A percentile compares a stretch with the other conserved stretches of the same genome.
Evolutionary conservation across 2,329 filamentous ascomycete genomes (phyloP).

Genomic region (Raffaelea ambrosiae): DNA sequence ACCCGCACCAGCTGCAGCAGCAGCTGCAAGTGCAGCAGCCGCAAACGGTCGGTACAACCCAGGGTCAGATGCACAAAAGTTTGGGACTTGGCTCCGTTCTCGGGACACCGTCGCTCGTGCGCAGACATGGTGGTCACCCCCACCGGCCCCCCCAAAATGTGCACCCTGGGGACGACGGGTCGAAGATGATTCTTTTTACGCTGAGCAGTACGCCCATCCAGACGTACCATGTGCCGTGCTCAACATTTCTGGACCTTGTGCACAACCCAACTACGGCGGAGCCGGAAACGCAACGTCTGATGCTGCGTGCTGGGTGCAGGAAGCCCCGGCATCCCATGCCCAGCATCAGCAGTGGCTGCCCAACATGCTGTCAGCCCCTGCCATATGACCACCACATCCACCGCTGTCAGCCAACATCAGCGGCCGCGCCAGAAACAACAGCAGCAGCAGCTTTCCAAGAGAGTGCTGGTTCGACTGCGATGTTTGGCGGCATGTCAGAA

Average conservation of each 20-base stretch:
- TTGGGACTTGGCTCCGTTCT: no score
- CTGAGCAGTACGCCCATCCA: slow-evolving; percentile 45
- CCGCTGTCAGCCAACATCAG: not conserved
- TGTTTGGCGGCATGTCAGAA: not conserved
- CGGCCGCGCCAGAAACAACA: not conserved
- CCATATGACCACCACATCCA: not conserved
- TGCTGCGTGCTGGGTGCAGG: slow-evolving; percentile 27
- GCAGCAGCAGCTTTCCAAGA: not conserved
- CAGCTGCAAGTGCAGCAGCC: no score
- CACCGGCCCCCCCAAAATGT: slow-evolving; percentile 26
- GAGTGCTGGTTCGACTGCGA: no score
- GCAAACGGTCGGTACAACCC: no score
- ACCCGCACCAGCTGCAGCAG: no score
- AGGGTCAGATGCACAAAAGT: no score
- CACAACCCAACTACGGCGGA: slow-evolving; percentile 31
- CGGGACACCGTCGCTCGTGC: slow-evolving; percentile 3
- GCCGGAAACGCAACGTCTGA: slow-evolving; percentile 36
- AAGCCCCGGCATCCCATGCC: not conserved
- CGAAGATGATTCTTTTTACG: slow-evolving; percentile 33
- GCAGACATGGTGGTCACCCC: not conserved
- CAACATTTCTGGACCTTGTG: slow-evolving; percentile 52
- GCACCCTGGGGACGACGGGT: slow-evolving; percentile 39
- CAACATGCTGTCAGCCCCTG: no score
- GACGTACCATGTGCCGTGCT: slow-evolving; percentile 43
- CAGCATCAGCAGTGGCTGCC: not conserved